Evolutionary conservation across 768 basidiomycete genomes (phyloP).

Genomic region (Obba rivulosa): DNA sequence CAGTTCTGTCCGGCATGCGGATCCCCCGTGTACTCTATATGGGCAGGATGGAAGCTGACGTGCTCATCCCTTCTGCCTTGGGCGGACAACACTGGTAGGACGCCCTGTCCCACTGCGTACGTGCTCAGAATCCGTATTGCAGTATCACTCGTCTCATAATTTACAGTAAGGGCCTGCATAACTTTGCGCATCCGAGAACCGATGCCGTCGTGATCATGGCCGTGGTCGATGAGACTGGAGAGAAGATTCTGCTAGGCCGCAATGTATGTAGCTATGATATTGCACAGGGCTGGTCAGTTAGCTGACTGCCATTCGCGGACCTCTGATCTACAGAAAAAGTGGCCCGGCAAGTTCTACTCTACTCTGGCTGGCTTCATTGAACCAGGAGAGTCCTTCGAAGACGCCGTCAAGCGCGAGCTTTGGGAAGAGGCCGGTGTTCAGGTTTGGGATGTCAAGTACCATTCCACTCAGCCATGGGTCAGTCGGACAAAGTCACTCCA

Average conservation of each 20-base stretch:
- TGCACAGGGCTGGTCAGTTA: neutral
- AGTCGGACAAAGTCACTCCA: slow-evolving; percentile 13
- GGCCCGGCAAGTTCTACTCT: slow-evolving; percentile 64
- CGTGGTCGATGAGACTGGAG: slow-evolving; percentile 70
- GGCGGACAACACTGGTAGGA: slow-evolving; percentile 55
- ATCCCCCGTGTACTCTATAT: slow-evolving; percentile 71
- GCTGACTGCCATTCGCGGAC: neutral
- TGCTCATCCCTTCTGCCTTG: slow-evolving; percentile 76
- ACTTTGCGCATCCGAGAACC: slow-evolving; percentile 78
- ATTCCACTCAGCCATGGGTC: slow-evolving; percentile 86
- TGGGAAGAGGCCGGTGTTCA: slow-evolving; percentile 96
- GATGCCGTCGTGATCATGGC: slow-evolving; percentile 92
- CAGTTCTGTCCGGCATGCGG: slow-evolving; percentile 93
- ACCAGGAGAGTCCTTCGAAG: slow-evolving; percentile 91
- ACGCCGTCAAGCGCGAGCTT: slow-evolving; percentile 87
- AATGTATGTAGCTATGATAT: slow-evolving; percentile 47
- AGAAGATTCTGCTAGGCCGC: slow-evolving; percentile 83
- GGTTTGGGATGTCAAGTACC: slow-evolving; percentile 79
- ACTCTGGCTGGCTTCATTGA: slow-evolving; percentile 93
- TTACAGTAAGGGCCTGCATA: slow-evolving; percentile 75
- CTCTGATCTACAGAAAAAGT: slow-evolving; percentile 44
- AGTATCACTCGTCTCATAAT: neutral
- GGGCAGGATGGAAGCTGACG: slow-evolving; percentile 94
- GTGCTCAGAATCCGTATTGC: neutral
- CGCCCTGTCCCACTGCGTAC: slow-evolving; percentile 70